Evolutionary conservation across 768 basidiomycete species (phyloP).

Genomic region (Boletus patriciae): DNA sequence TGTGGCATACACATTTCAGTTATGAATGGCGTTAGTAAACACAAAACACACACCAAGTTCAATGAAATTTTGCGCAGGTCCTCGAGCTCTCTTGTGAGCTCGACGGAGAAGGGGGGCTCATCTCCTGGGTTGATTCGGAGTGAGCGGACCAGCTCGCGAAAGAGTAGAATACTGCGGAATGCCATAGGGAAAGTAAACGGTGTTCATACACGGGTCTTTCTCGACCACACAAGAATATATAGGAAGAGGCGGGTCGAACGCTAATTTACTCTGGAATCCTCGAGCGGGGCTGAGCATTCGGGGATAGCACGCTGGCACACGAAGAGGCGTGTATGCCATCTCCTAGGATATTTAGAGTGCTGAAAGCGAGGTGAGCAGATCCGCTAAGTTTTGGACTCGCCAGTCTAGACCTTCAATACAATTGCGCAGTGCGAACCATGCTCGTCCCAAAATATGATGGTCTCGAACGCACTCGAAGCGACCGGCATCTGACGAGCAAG

Average conservation of each 20-base stretch:
- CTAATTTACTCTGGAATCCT: background rate
- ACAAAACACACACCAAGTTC: slow-evolving; percentile 16
- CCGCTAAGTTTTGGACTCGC: background rate
- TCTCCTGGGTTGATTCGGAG: background rate
- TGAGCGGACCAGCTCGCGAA: background rate
- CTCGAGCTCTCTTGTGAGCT: slow-evolving; percentile 21
- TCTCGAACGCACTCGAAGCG: slow-evolving; percentile 1
- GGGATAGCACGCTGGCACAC: background rate
- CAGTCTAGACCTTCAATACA: slow-evolving; percentile 13
- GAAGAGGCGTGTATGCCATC: background rate
- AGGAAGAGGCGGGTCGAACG: background rate
- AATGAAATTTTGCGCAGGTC: slow-evolving; percentile 25
- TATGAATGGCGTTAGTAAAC: background rate
- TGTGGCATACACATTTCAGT: slow-evolving; percentile 8
- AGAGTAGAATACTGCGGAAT: background rate
- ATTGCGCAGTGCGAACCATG: background rate
- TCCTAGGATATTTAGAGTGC: background rate
- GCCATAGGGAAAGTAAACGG: slow-evolving; percentile 10
- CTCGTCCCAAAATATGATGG: background rate
- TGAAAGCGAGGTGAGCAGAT: background rate
- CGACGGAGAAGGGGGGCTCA: slow-evolving; percentile 7
- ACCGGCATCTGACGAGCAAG: background rate
- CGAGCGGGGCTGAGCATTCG: background rate
- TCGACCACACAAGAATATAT: slow-evolving; percentile 10
- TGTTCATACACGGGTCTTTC: background rate